phyloP scores from a whole-genome alignment of 768 basidiomycete genomes.

The Calocybe cyanea region DNA sequence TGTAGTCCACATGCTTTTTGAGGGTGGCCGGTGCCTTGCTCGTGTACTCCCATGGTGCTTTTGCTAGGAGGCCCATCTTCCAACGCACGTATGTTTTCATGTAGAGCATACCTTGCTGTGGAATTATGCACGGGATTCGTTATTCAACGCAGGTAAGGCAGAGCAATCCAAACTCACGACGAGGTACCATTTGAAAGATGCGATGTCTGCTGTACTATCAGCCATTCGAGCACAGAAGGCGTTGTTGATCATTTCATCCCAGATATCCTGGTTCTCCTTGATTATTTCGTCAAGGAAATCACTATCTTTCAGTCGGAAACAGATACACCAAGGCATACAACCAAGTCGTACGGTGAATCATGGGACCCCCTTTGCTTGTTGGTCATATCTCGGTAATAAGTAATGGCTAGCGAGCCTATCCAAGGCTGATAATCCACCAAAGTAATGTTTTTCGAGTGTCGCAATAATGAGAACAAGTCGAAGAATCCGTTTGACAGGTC shows the following conservation, averaged over 20 bases:
- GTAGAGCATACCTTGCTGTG: conserved; percentile 2
- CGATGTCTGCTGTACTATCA: background rate
- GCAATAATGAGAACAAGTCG: too few relatives aligned
- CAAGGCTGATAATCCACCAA: too few relatives aligned
- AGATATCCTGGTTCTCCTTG: conserved; percentile 1
- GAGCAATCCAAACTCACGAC: too few relatives aligned
- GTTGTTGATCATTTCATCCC: conserved; percentile 5
- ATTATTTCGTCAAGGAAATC: conserved; percentile 2
- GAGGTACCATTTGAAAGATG: conserved; percentile 4
- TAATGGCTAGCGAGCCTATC: too few relatives aligned
- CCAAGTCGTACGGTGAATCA: too few relatives aligned
- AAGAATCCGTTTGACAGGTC: too few relatives aligned
- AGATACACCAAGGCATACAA: too few relatives aligned
- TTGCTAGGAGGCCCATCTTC: background rate
- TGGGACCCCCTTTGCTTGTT: too few relatives aligned
- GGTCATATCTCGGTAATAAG: too few relatives aligned
- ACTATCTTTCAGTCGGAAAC: background rate
- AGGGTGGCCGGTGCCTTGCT: background rate
- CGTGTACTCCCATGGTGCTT: background rate
- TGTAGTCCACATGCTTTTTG: background rate
- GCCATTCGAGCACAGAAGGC: background rate
- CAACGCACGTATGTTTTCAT: background rate
- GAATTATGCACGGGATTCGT: too few relatives aligned
- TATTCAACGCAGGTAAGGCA: too few relatives aligned
- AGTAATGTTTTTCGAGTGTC: too few relatives aligned